phyloP scores from a whole-genome alignment of 345 rosid species.

The Capsella bursapastoris region DNA sequence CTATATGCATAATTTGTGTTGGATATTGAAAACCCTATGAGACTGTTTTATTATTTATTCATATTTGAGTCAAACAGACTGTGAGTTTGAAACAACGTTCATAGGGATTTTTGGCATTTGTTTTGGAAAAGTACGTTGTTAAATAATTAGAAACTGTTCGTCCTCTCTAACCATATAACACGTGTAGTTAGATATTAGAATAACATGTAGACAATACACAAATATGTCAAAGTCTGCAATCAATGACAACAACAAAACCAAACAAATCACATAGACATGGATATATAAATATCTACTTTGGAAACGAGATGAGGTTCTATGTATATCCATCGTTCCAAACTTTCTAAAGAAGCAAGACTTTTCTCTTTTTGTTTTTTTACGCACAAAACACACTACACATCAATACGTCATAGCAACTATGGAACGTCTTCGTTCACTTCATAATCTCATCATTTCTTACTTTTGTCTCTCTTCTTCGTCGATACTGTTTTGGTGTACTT shows the following conservation, averaged over 20 bases:
- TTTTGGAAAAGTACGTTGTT: not conserved
- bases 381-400: not conserved
- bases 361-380: not conserved
- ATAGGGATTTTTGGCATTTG: not conserved
- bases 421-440: conserved; percentile 22
- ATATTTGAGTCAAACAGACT: not conserved
- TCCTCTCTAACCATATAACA: no score
- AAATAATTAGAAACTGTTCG: not conserved
- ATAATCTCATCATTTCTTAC: conserved; percentile 10
- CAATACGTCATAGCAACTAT: conserved; percentile 15
- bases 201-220: not conserved
- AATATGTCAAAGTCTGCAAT: conserved; percentile 1
- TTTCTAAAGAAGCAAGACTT: not conserved
- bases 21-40: not conserved
- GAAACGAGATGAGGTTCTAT: not conserved
- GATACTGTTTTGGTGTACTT: not conserved
- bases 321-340: conserved; percentile 1
- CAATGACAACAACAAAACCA: conserved; percentile 27
- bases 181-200: not conserved
- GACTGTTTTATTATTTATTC: not conserved
- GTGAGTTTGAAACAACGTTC: not conserved
- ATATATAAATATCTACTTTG: not conserved
- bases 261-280: not conserved
- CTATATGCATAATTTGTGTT: not conserved
- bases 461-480: not conserved